Conservation (phyloP, 2,329 filamentous ascomycete species). For the Fusarium armeniacum region DNA sequence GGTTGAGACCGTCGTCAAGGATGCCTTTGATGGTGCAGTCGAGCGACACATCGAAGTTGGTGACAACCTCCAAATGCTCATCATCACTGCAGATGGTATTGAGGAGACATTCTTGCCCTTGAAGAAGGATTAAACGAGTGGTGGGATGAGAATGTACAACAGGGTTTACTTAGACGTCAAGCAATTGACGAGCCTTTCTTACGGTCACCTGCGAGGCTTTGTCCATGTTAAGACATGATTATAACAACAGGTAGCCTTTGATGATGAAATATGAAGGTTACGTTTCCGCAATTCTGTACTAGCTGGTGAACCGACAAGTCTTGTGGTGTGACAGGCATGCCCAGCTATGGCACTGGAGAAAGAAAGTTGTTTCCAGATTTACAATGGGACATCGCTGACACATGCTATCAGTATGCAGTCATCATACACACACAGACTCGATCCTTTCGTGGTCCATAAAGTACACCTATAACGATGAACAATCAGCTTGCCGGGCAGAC, state of each 20-base stretch:
- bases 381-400: not conserved
- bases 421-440: not conserved
- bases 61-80: slow-evolving; percentile 94
- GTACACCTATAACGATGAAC: not conserved
- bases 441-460: not conserved
- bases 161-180: slow-evolving; percentile 46
- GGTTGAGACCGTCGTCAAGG: slow-evolving; percentile 90
- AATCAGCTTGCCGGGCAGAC: not conserved
- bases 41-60: slow-evolving; percentile 99
- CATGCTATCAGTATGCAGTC: not conserved
- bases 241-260: slow-evolving; percentile 1
- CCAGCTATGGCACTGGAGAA: not conserved
- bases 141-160: slow-evolving; percentile 52
- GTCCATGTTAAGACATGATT: slow-evolving; percentile 12
- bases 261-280: not conserved
- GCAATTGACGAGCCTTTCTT: slow-evolving; percentile 44
- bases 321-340: not conserved
- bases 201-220: not conserved
- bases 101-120: slow-evolving; percentile 86
- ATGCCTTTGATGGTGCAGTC: slow-evolving; percentile 97
- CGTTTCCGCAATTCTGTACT: not conserved
- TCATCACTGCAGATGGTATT: slow-evolving; percentile 89
- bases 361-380: not conserved
- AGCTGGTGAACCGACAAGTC: not conserved
- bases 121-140: slow-evolving; percentile 82